Evolutionary conservation across 495 filamentous ascomycete genomes (phyloP), one percentile per base, ranked within the genome.

Genomic region (Penicillium egyptiacum): DNA sequence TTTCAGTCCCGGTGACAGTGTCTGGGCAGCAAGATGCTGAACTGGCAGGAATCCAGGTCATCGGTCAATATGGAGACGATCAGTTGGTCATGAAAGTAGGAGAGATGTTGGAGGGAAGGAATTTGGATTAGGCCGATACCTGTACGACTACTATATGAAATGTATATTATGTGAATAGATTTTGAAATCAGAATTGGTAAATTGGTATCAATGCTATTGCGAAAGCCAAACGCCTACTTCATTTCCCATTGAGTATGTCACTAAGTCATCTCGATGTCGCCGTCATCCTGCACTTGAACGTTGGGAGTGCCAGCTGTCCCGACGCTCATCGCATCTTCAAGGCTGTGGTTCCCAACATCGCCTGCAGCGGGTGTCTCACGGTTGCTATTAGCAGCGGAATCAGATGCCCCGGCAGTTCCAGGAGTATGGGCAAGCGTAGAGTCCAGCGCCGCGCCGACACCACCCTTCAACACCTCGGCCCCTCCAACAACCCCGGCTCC

Each of bases 21-120:
- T 19, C 55, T 37, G 50, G 53, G 9, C 55, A 68, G 5, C 50
- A 61, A 5, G 68, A 70, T 12, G 58, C 47, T 5, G 66, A 68
- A 22, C 68, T 83, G 42, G 81, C 84, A 8, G 94, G 95, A 0
- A 81, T 99, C 58, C 94, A 99, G 69, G 71, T 98, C 8, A 86
- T 98, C 58, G 91, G 87, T 19, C 94, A 99, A 69, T 97, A 88
- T 70, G 93, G 90, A 35, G 88, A 95, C 61, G 94, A 98, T 75
- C 80, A 83, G 30, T 65, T 79, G 37, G 76, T 79, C 7, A 59
- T 79, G 57, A 71, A 66, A 37, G 71, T 76, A 33, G 75, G 69
- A 7, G 74, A 74, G 44, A 49, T 73, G 53, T 55, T 79, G 8
- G 73, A 74, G 40, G 66, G 69, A 17, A 35, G 50, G 42, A 50